Evolutionary conservation across 2,329 filamentous ascomycete genomes (phyloP).

Genomic region (Nemania diffusa): DNA sequence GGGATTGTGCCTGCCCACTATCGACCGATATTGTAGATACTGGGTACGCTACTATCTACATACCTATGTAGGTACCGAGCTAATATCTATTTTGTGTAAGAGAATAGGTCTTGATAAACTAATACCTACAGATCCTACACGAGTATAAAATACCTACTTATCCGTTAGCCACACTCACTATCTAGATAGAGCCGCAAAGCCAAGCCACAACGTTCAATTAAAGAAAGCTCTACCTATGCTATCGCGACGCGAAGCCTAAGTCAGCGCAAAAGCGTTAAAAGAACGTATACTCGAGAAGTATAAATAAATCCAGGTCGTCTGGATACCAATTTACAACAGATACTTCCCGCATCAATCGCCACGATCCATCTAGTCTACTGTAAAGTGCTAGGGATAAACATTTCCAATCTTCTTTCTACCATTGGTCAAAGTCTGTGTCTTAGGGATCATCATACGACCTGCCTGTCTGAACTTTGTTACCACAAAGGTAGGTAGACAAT

Average conservation of each 20-base stretch:
- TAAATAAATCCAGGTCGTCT: background rate
- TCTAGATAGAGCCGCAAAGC: background rate
- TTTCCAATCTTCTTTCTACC: background rate
- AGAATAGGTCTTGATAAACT: too few species aligned
- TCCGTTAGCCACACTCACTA: background rate
- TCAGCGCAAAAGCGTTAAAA: background rate
- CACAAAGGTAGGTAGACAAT: constrained; percentile 9
- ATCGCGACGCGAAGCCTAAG: background rate
- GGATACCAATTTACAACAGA: background rate
- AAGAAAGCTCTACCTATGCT: background rate
- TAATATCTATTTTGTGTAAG: too few species aligned
- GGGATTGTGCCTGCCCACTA: background rate
- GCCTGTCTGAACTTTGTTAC: too few species aligned
- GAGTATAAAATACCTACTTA: too few species aligned
- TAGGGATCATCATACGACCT: constrained; percentile 13
- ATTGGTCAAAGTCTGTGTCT: constrained; percentile 14
- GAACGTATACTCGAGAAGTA: background rate
- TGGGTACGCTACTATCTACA: too few species aligned
- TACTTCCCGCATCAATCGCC: background rate
- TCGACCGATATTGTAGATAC: too few species aligned
- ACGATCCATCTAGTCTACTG: background rate
- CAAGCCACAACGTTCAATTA: background rate
- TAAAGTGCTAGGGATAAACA: background rate
- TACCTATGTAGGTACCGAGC: too few species aligned
- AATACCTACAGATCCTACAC: too few species aligned